These are phyloP conservation scores for Kodamaea arcana DNA, from an alignment of 1,139 yeast genomes.

Conservation along the genomic window DNA sequence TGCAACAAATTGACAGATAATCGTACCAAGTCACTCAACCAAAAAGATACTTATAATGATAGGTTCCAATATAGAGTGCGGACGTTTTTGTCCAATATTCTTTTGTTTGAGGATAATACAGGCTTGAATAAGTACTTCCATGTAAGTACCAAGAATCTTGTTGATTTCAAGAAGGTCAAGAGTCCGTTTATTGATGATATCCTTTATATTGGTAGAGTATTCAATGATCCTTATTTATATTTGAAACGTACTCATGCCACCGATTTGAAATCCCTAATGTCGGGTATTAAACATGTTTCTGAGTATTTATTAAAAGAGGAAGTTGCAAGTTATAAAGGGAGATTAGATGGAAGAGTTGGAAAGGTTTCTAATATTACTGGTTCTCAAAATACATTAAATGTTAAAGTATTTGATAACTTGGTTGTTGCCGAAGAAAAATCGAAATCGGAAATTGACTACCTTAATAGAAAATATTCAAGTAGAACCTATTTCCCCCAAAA, in stretches of 20 bases:
- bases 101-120: conserved; percentile 42
- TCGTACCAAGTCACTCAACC: conserved; percentile 21
- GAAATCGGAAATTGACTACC: conserved; percentile 15
- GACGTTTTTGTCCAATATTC: conserved; percentile 28
- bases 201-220: conserved; percentile 26
- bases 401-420: conserved; percentile 18
- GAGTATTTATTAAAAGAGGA: conserved; percentile 32
- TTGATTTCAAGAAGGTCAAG: conserved; percentile 19
- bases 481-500: conserved; percentile 33
- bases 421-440: conserved; percentile 14
- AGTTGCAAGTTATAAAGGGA: conserved; percentile 14
- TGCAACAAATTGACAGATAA: conserved; percentile 38
- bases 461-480: conserved; percentile 20
- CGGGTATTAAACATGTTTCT: conserved; percentile 24
- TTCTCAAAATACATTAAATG: too few relatives aligned
- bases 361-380: too few relatives aligned
- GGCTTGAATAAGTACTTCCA: conserved; percentile 43
- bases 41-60: conserved; percentile 41
- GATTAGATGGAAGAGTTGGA: too few relatives aligned
- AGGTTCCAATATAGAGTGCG: conserved; percentile 35
- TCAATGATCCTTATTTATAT: conserved; percentile 35
- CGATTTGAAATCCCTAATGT: conserved; percentile 20
- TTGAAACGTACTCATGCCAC: conserved; percentile 21
- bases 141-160: conserved; percentile 23
- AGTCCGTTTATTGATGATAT: conserved; percentile 34